These are phyloP conservation scores for Monilinia laxa DNA, from an alignment of 2,329 filamentous ascomycete genomes.

Conservation along the genomic window DNA sequence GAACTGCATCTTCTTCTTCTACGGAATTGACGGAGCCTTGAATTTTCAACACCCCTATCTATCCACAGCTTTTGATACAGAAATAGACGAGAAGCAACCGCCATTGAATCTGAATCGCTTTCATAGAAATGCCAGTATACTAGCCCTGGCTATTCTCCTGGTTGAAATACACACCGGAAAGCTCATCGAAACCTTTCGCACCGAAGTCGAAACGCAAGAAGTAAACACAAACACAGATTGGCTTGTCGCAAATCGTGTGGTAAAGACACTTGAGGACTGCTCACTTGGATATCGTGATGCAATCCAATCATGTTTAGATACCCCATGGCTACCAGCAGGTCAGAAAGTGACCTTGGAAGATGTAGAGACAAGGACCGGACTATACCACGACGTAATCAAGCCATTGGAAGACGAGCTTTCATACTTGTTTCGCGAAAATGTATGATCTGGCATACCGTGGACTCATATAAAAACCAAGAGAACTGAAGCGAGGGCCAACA, in stretches of 20 bases:
- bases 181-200: background rate
- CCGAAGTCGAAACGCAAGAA: background rate
- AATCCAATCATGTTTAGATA: constrained; percentile 10
- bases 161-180: constrained; percentile 2
- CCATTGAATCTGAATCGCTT: background rate
- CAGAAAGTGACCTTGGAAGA: constrained; percentile 8
- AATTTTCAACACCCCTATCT: constrained; percentile 6
- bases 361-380: background rate
- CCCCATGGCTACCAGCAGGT: constrained; percentile 8
- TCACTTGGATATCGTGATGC: constrained; percentile 17
- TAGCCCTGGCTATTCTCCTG: constrained; percentile 5
- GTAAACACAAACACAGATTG: constrained; percentile 10
- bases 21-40: background rate
- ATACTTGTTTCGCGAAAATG: constrained; percentile 8
- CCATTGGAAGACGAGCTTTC: constrained; percentile 8
- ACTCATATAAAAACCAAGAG: no score
- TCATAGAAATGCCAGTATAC: constrained; percentile 1
- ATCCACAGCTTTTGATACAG: background rate
- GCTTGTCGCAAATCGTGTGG: constrained; percentile 3
- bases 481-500: no score
- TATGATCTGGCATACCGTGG: background rate
- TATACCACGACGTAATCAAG: constrained; percentile 12
- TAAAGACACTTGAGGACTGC: constrained; percentile 3
- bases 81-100: background rate
- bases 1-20: constrained; percentile 11